Evolutionary conservation across 176 grass and related monocot species (phyloP), one percentile per base, ranked within the genome.

Genomic region (Avena insularis): DNA sequence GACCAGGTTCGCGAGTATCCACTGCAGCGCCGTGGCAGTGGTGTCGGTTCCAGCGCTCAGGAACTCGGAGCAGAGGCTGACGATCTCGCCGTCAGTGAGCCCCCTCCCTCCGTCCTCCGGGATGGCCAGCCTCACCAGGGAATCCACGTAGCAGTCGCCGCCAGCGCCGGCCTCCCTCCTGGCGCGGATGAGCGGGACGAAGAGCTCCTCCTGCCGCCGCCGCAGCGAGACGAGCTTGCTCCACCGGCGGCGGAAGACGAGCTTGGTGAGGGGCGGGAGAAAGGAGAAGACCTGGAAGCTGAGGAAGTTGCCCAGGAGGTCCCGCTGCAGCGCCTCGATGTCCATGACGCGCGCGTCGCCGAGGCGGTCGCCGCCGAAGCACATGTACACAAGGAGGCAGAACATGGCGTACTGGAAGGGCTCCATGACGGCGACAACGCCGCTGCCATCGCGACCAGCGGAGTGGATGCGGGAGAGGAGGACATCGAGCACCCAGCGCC

Each of bases 321-420:
- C 75, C 19, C 80, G 85, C 85, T 88, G 89, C 72, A 85, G 46
- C 8, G 65, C 73, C 71, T 91, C 84, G 85, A 93, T 86, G 7
- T 79, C 80, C 20, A 77, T 50, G 20, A 95, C 86, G 8, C 11
- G 8, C 62, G 8, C 66, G 66, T 69, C 91, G 4, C 49, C 86
- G 3, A 85, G 19, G 14, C 74, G 66, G 29, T 85, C 87, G 29
- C 93, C 93, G 79, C 94, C 94, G 79, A 95, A 95, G 84, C 94
- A 95, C 94, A 95, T 95, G 76, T 88, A 61, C 13, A 95, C 93
- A 9, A 95, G 80, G 16, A 95, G 70, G 77, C 91, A 91, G 79
- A 95, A 95, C 88, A 95, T 95, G 63, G 93, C 88, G 55, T 90
- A 92, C 73, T 90, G 90, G 83, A 92, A 95, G 54, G 85, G 79